Evolutionary conservation across 2,329 filamentous ascomycete species (phyloP), one percentile per base, ranked within the genome.

Genomic region (Cladobotryum protrusum): DNA sequence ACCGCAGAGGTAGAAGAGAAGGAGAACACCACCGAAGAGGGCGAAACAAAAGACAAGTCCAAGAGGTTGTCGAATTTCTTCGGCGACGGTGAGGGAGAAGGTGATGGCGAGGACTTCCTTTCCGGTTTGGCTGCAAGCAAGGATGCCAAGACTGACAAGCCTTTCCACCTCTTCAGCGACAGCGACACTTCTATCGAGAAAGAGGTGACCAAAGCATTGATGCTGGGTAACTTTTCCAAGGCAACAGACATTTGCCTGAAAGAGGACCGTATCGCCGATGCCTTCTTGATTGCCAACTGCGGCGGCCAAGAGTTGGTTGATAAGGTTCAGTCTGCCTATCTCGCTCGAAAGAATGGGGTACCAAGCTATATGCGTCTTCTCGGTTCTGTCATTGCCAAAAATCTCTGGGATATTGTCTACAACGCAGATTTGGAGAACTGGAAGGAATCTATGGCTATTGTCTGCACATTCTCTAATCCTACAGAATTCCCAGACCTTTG

Each of bases 241-340:
- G 93, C 93, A 15, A 85, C 95, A 51, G 87, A 95, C 50, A 82
- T 96, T 46, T 96, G 90, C 60, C 72, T 99, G 14, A 84, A 88
- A 61, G 89, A 96, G 67, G 84, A 95, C 57, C 84, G 91, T 47
- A 83, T 97, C 65, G 93, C 93, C 0, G 93, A 99, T 71, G 93
- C 93, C 36, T 96, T 99, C 70, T 89, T 99, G 74, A 92, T 99
- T 64, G 93, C 95, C 43, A 96, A 97, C 61, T 97, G 91, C 61
- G 91, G 93, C 52, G 93, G 92, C 44, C 89, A 95, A 65, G 87
- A 90, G 57, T 86, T 95, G 53, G 86, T 97, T 40, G 89, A 96
- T 61, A 96, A 95, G 73, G 92, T 92, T 5, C 93, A 97, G 68
- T 79, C 87, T 53, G 84, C 90, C 12, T 99, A 99, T 65, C 82